Percentiles rank a stretch among this genome's conserved stretches.
Evolutionary conservation across 2,329 filamentous ascomycete species (phyloP).

Genomic region (Dissoconium aciculare): DNA sequence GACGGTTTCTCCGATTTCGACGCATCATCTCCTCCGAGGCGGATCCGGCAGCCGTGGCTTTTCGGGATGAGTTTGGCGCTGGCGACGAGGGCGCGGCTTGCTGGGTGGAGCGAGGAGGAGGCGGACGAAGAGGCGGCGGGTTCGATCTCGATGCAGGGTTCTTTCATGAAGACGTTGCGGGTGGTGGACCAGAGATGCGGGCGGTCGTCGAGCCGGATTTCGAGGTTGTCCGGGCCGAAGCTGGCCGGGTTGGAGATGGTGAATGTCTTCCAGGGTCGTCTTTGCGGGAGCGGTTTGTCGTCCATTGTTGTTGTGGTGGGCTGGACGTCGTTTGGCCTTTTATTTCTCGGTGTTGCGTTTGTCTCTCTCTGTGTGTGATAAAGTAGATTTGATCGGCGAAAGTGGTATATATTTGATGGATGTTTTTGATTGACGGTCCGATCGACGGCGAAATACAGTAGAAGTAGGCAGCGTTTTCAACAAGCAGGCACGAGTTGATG

Average conservation of each 20-base stretch:
- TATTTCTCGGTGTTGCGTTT: no score
- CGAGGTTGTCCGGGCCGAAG: neutral
- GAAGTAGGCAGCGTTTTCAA: no score
- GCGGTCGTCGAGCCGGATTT: neutral
- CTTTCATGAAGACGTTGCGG: neutral
- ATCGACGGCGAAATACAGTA: no score
- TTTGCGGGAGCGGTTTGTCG: neutral
- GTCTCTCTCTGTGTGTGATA: no score
- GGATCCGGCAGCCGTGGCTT: neutral
- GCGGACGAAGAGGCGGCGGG: no score
- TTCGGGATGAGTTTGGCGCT: neutral
- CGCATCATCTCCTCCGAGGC: neutral
- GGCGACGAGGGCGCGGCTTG: neutral
- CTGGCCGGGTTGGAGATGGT: neutral
- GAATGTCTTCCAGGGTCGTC: neutral
- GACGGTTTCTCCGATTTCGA: conserved; percentile 1
- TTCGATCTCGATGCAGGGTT: neutral
- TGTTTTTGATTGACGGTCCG: no score
- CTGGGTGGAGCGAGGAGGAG: no score
- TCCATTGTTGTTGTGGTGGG: no score
- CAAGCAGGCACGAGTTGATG: no score
- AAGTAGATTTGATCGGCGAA: no score
- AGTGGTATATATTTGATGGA: no score
- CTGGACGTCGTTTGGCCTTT: no score
- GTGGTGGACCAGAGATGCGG: neutral